phyloP scores from a whole-genome alignment of 2,329 filamentous ascomycete genomes.

The Davidsoniella neocaledoniae region DNA sequence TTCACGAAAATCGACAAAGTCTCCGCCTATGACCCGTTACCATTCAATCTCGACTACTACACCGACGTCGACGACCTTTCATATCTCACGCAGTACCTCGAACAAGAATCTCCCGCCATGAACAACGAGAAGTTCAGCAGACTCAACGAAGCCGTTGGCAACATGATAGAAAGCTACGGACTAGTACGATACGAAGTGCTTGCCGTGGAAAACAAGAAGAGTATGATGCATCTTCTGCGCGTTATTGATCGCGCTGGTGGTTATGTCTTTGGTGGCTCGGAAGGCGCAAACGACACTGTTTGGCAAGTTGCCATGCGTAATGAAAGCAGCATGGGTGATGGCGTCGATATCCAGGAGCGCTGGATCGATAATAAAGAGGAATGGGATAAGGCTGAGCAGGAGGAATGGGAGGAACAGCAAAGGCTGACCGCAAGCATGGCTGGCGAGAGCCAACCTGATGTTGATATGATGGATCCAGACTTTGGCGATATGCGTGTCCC shows the following conservation, averaged over 20 bases:
- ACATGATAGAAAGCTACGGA: constrained; percentile 75
- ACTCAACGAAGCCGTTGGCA: constrained; percentile 72
- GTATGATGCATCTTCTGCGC: constrained; percentile 81
- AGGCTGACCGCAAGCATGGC: constrained; percentile 23
- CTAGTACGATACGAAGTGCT: constrained; percentile 86
- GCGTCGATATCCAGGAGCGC: constrained; percentile 81
- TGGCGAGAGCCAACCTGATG: constrained; percentile 16
- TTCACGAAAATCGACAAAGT: constrained; percentile 97
- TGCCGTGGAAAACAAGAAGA: constrained; percentile 90
- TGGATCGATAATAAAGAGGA: constrained; percentile 87
- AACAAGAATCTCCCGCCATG: constrained; percentile 56
- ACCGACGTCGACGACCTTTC: constrained; percentile 90
- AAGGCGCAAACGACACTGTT: constrained; percentile 88
- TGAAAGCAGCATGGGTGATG: constrained; percentile 57
- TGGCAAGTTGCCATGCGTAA: constrained; percentile 91
- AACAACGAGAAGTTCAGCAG: constrained; percentile 62
- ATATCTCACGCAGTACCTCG: constrained; percentile 66
- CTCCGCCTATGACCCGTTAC: constrained; percentile 63
- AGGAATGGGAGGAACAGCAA: constrained; percentile 59
- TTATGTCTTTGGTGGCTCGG: constrained; percentile 79
- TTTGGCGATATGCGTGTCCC: constrained; percentile 36
- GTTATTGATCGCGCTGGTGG: constrained; percentile 85
- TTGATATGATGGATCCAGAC: constrained; percentile 24
- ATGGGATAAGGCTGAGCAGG: constrained; percentile 64
- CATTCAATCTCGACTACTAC: constrained; percentile 93